Conservation (phyloP, 768 basidiomycete species). For the Rhizopogon salebrosus region DNA sequence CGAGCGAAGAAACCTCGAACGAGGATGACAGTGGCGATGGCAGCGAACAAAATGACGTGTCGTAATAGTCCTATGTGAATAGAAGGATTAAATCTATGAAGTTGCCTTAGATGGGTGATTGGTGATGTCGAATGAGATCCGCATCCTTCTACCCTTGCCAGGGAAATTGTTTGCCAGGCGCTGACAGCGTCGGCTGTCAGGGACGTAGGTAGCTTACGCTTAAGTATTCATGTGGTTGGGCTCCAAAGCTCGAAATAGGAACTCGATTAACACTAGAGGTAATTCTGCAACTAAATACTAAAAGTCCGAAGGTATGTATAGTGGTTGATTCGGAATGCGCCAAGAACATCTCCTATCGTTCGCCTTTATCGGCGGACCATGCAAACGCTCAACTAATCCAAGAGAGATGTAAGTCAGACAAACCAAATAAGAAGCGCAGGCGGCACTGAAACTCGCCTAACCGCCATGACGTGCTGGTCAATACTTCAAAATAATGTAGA, state of each 20-base stretch:
- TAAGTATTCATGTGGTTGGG: too few relatives aligned
- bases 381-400: not conserved
- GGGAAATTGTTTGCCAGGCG: too few relatives aligned
- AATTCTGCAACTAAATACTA: not conserved
- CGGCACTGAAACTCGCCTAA: not conserved
- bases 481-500: constrained; percentile 81
- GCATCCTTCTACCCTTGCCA: too few relatives aligned
- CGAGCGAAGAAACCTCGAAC: constrained; percentile 14
- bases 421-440: not conserved
- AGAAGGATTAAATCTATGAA: constrained; percentile 5
- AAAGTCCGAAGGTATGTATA: not conserved
- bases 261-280: too few relatives aligned
- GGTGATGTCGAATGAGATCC: not conserved
- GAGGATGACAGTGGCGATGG: constrained; percentile 6
- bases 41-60: constrained; percentile 5
- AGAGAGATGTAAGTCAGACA: not conserved
- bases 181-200: too few relatives aligned
- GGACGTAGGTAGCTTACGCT: too few relatives aligned
- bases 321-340: too few relatives aligned
- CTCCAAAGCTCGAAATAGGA: not conserved
- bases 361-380: not conserved
- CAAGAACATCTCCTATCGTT: not conserved
- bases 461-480: constrained; percentile 18
- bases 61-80: not conserved
- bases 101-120: too few relatives aligned